A percentile compares a stretch with the other conserved stretches of the same genome.
Conservation (phyloP, 2,329 filamentous ascomycete genomes). For the Colletotrichum sp. region DNA sequence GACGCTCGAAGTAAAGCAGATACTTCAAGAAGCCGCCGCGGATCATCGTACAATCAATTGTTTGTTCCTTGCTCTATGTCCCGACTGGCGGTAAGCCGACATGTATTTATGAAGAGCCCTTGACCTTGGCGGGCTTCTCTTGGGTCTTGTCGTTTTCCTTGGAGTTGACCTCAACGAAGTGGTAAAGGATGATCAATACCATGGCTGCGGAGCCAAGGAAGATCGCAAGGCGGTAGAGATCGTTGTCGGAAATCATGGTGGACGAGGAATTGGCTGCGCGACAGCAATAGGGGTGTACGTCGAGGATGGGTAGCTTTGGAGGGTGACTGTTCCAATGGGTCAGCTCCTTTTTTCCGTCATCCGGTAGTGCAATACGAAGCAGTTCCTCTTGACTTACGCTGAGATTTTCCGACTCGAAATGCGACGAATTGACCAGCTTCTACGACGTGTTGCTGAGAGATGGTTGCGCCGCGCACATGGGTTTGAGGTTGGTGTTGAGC, state of each 20-base stretch:
- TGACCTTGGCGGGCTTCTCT: slow-evolving; percentile 25
- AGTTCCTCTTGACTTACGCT: not conserved
- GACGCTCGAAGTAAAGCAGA: not conserved
- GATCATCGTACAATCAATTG: not conserved
- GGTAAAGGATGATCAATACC: slow-evolving; percentile 92
- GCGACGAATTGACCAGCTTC: not conserved
- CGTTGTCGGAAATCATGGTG: slow-evolving; percentile 92
- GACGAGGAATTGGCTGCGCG: slow-evolving; percentile 11
- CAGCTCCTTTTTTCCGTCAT: not conserved
- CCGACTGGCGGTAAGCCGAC: not conserved
- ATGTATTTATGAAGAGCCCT: slow-evolving; percentile 1
- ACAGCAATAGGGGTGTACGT: slow-evolving; percentile 19
- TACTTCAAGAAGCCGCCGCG: not conserved
- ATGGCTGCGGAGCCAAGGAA: slow-evolving; percentile 90
- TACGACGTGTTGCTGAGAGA: not conserved
- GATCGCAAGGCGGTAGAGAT: slow-evolving; percentile 90
- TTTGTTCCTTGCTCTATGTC: not conserved
- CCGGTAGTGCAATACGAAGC: not conserved
- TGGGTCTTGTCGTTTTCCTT: slow-evolving; percentile 37
- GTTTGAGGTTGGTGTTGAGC: not conserved
- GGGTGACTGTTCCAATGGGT: not conserved
- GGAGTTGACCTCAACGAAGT: slow-evolving; percentile 96
- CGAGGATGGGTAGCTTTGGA: slow-evolving; percentile 15
- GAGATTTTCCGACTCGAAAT: not conserved
- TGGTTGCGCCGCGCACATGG: not conserved